Evolutionary conservation across 345 rosid species (phyloP), one percentile per base, ranked within the genome.

Genomic region (Crucihimalaya himalaica): DNA sequence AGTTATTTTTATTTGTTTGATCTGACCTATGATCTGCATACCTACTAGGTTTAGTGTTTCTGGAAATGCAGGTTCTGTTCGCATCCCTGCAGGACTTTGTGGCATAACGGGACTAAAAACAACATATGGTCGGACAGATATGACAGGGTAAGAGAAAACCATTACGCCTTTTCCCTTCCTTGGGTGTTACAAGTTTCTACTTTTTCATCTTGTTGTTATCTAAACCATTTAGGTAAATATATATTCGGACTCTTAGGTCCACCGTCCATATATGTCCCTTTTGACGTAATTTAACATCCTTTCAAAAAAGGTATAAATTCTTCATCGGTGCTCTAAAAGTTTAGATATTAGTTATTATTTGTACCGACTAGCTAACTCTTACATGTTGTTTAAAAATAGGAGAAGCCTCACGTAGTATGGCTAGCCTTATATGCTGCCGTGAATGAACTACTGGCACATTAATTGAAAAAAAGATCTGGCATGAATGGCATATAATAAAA

Each of bases 41-140:
- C 56, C 31, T 64, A 71, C 32, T 64, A 42, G 67, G 52, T 62
- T 59, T 63, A 52, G 12, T 58, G 69, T 74, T 64, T 46, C 66
- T 53, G 46, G 54, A 61, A 79, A 35, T 61, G 81, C 91, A 92
- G 97, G 97, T 81, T 92, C 96, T 20, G 43, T 92, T 71, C 90
- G 97, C 13, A 86, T 87, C 48, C 96, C 97, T 65, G 83, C 94
- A 43, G 81, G 92, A 63, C 96, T 92, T 18, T 92, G 94, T 58
- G 97, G 97, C 64, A 83, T 92, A 46, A 95, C 86, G 58, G 97
- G 96, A 60, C 79, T 92, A 84, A 89, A 92, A 81, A 84, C 97
- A 51, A 92, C 96, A 46, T 88, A 86, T 75, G 96, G 91, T 23
- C 85, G 94, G 62, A 89, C 94, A 5, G 87, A 85, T 81, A 81